phyloP scores from a whole-genome alignment of 495 filamentous ascomycete species.

The Usnea hakonensis region DNA sequence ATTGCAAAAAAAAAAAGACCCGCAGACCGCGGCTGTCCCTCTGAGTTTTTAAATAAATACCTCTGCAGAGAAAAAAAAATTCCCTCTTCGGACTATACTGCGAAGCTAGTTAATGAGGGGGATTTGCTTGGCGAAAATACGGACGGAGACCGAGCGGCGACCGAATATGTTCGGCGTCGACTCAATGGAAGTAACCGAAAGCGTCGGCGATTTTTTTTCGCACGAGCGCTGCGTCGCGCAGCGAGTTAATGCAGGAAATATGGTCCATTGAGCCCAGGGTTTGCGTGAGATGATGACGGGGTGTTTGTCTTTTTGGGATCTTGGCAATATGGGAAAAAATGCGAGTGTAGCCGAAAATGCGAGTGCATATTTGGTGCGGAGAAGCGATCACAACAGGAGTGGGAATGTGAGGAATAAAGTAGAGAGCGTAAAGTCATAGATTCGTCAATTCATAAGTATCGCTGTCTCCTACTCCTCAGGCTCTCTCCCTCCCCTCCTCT shows the following conservation, averaged over 20 bases:
- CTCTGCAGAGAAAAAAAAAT: too few species aligned
- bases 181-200: neutral
- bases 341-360: too few species aligned
- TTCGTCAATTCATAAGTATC: too few species aligned
- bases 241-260: neutral
- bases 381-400: neutral
- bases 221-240: neutral
- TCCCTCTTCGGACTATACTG: too few species aligned
- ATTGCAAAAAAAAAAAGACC: too few species aligned
- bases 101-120: neutral
- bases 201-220: neutral
- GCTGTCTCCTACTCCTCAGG: conserved; percentile 23
- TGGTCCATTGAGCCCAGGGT: too few species aligned
- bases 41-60: too few species aligned
- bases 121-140: neutral
- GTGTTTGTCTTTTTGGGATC: too few species aligned
- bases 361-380: too few species aligned
- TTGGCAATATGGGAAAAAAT: neutral
- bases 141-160: conserved; percentile 1
- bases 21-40: too few species aligned
- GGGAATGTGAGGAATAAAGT: neutral
- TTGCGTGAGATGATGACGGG: too few species aligned
- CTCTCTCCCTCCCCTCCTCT: conserved; percentile 36
- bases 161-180: neutral
- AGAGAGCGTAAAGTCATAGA: neutral